Evolutionary conservation across 805 yeast species (phyloP).

Genomic region (Cyberlindnera suaveolens): DNA sequence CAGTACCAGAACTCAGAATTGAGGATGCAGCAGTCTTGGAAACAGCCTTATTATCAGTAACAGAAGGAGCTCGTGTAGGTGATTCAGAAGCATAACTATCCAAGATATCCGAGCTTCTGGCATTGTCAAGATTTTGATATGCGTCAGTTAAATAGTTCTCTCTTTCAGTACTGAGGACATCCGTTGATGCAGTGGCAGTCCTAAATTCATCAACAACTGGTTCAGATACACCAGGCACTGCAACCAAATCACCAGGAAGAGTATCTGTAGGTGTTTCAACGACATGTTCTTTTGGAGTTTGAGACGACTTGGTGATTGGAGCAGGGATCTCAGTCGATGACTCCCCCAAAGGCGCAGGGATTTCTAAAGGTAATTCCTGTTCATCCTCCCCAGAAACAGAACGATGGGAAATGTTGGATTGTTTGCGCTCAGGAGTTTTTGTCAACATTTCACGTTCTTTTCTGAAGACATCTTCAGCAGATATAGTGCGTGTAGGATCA

Average conservation of each 20-base stretch:
- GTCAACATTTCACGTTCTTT: conserved; percentile 10
- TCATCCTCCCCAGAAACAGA: conserved; percentile 3
- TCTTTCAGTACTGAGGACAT: neutral
- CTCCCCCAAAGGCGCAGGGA: conserved; percentile 25
- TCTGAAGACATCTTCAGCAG: conserved; percentile 23
- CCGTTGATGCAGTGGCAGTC: conserved; percentile 11
- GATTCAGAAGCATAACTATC: conserved; percentile 21
- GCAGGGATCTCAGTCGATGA: conserved; percentile 18
- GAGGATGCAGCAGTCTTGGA: neutral
- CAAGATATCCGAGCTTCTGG: conserved; percentile 24
- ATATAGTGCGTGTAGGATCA: conserved; percentile 2
- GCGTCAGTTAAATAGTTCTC: neutral
- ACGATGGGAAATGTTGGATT: neutral
- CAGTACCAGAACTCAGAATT: conserved; percentile 5
- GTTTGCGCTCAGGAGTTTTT: neutral
- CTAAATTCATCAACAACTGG: conserved; percentile 10
- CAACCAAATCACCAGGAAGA: neutral
- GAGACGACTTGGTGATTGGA: conserved; percentile 3
- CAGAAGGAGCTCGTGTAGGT: neutral
- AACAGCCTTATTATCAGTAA: neutral
- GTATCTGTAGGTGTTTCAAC: neutral
- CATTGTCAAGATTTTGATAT: conserved; percentile 3
- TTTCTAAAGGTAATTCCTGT: conserved; percentile 21
- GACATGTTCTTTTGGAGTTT: neutral
- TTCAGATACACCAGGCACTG: neutral